phyloP scores from a whole-genome alignment of 257 asterid species.

The Scutellaria baicalensis region DNA sequence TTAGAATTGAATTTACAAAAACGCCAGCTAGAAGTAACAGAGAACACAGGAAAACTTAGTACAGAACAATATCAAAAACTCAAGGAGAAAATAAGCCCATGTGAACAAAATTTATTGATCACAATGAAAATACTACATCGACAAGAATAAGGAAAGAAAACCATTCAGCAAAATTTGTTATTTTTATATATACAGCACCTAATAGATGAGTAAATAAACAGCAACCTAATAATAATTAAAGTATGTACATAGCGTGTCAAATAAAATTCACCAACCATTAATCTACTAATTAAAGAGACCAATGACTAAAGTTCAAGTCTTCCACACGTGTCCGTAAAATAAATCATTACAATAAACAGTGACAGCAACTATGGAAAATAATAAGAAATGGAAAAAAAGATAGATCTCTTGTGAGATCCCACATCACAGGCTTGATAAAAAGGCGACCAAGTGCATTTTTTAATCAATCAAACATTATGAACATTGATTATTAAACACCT shows the following conservation, averaged over 20 bases:
- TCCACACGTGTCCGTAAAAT: constrained; percentile 15
- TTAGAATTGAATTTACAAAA: background rate
- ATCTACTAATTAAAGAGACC: constrained; percentile 11
- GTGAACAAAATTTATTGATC: constrained; percentile 6
- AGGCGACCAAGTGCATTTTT: constrained; percentile 9
- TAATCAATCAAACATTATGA: constrained; percentile 15
- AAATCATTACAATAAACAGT: background rate
- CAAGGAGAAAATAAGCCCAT: background rate
- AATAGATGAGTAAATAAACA: constrained; percentile 1
- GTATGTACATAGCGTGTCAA: constrained; percentile 4
- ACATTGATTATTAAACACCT: background rate
- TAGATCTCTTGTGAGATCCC: constrained; percentile 26
- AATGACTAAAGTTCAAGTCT: constrained; percentile 15
- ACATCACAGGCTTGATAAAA: constrained; percentile 11
- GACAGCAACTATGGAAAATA: constrained; percentile 5
- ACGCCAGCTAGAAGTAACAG: background rate
- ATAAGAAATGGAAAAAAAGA: constrained; percentile 5
- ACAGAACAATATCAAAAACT: background rate
- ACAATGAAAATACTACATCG: background rate
- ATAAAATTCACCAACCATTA: constrained; percentile 9
- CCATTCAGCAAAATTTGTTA: background rate
- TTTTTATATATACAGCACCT: background rate
- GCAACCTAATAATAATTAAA: background rate
- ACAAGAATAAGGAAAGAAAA: constrained; percentile 1
- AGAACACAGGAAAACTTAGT: background rate